A percentile compares a stretch with the other conserved stretches of the same genome.
Evolutionary conservation across 148 eudicot species (phyloP).

Genomic region (Pouteria glomerata): DNA sequence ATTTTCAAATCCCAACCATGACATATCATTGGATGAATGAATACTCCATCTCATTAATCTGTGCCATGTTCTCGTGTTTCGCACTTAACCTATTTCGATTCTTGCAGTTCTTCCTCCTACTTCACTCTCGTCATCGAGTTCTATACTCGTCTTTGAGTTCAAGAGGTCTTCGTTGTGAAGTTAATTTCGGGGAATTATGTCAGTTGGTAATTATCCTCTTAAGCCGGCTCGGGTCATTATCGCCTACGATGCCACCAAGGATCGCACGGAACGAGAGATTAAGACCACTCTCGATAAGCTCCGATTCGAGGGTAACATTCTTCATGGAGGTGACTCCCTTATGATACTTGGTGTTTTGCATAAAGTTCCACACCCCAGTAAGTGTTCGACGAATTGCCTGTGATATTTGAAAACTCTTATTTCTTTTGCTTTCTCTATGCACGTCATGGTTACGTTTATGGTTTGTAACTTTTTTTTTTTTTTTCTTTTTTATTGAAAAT

Average conservation of each 20-base stretch:
- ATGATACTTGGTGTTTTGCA: constrained; percentile 35
- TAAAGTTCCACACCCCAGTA: constrained; percentile 35
- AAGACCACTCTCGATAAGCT: constrained; percentile 13
- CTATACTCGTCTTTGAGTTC: not conserved
- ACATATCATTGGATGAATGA: not conserved
- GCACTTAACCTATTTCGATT: not conserved
- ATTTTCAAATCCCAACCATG: not conserved
- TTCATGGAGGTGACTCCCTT: constrained; percentile 30
- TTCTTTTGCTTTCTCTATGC: not conserved
- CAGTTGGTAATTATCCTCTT: constrained; percentile 11
- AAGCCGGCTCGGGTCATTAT: constrained; percentile 25
- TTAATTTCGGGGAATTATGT: constrained; percentile 3
- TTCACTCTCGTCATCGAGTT: not conserved
- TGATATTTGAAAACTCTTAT: no score
- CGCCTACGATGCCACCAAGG: constrained; percentile 34
- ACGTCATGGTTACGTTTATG: not conserved
- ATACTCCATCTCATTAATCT: not conserved
- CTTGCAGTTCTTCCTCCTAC: not conserved
- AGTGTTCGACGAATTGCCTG: constrained; percentile 15
- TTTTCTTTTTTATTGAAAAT: not conserved
- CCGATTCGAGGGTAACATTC: constrained; percentile 15
- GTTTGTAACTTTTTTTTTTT: not conserved
- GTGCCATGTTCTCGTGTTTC: not conserved
- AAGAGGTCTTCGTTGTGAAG: not conserved
- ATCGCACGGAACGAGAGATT: constrained; percentile 18